phyloP scores from a whole-genome alignment of 164 flowering plant genomes.

The Vitis vinifera region ASM3070453v1 NC_081812.1:12107001-12107500 shows the following conservation, averaged over 20 bases:
- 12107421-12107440: neutral
- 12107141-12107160: conserved; percentile 92
- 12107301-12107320: no score
- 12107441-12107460: neutral
- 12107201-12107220: neutral
- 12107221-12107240: no score
- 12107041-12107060: conserved; percentile 8
- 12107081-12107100: conserved; percentile 79
- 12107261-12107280: no score
- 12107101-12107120: conserved; percentile 95
- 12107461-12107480: neutral
- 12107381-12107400: no score
- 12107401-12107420: neutral
- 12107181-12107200: conserved; percentile 80
- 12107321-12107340: no score
- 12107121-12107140: conserved; percentile 68
- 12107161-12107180: conserved; percentile 89
- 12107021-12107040: conserved; percentile 11
- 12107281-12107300: no score
- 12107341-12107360: no score
- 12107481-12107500: conserved; percentile 28
- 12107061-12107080: conserved; percentile 48
- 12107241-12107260: no score
- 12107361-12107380: no score
- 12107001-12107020: neutral